Conservation (phyloP, 306 rosid genomes). For the Trichosanthes truncata region DNA sequence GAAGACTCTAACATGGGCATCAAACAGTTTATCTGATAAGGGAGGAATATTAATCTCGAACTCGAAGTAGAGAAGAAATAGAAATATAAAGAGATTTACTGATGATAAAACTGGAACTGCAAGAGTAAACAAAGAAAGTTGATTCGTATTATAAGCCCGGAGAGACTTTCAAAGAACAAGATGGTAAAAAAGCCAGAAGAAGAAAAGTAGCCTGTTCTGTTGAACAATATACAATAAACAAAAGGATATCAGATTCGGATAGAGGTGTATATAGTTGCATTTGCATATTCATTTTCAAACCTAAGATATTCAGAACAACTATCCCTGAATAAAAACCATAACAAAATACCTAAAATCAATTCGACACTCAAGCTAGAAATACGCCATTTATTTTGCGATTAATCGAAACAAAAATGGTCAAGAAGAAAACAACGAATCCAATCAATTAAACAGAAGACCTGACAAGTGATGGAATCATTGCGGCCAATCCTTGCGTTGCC, state of each 20-base stretch:
- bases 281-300: neutral
- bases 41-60: neutral
- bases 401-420: neutral
- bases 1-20: neutral
- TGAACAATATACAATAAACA: neutral
- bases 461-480: slow-evolving; percentile 58
- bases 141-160: slow-evolving; percentile 57
- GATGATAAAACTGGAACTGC: slow-evolving; percentile 42
- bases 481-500: slow-evolving; percentile 57
- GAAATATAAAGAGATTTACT: slow-evolving; percentile 58
- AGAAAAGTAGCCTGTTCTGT: neutral
- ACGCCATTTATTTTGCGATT: neutral
- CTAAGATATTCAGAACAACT: neutral
- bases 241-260: neutral
- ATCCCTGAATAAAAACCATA: neutral
- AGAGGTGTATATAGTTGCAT: neutral
- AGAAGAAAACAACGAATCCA: neutral
- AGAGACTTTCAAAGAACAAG: slow-evolving; percentile 45
- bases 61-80: neutral
- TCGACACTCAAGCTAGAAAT: neutral
- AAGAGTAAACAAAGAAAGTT: slow-evolving; percentile 48
- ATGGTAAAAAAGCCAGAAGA: neutral
- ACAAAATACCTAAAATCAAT: neutral
- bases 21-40: neutral
- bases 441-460: slow-evolving; percentile 29